Conservation (phyloP, 495 filamentous ascomycete species). For the Apiosordaria backusii region DNA sequence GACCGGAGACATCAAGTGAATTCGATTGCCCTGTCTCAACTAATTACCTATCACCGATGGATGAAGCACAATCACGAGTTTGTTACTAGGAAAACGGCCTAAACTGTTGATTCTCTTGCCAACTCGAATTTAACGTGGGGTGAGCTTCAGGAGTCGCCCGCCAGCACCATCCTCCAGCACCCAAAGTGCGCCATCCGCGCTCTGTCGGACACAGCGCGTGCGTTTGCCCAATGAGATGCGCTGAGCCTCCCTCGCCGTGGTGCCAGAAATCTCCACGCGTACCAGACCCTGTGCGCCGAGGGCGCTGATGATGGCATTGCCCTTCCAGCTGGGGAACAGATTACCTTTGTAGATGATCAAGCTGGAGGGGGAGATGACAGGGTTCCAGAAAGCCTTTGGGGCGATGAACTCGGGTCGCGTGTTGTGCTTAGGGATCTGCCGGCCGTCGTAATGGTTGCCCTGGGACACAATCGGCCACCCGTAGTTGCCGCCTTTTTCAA, state of each 20-base stretch:
- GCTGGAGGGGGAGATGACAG: conserved; percentile 36
- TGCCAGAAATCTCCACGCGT: conserved; percentile 33
- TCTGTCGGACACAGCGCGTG: conserved; percentile 35
- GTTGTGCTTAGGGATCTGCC: conserved; percentile 33
- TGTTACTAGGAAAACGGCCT: too few species aligned
- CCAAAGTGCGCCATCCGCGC: conserved; percentile 34
- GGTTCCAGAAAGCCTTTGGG: conserved; percentile 39
- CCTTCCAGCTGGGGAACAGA: conserved; percentile 35
- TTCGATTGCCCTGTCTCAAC: too few species aligned
- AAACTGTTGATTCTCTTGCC: too few species aligned
- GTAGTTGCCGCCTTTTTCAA: conserved; percentile 35
- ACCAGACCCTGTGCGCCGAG: conserved; percentile 32
- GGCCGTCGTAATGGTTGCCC: conserved; percentile 37
- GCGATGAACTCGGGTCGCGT: conserved; percentile 34
- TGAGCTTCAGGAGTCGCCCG: conserved; percentile 37
- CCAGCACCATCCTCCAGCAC: conserved; percentile 34
- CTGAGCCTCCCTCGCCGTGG: conserved; percentile 36
- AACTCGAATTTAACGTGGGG: conserved; percentile 30
- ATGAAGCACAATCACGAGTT: too few species aligned
- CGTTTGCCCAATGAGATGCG: conserved; percentile 34
- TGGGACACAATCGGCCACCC: conserved; percentile 37
- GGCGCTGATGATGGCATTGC: conserved; percentile 35
- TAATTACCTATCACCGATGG: too few species aligned
- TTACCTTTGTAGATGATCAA: conserved; percentile 39
- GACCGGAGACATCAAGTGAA: too few species aligned